Evolutionary conservation across 2,329 filamentous ascomycete genomes (phyloP), one percentile per base, ranked within the genome.

Genomic region (Amylocarpus encephaloides): DNA sequence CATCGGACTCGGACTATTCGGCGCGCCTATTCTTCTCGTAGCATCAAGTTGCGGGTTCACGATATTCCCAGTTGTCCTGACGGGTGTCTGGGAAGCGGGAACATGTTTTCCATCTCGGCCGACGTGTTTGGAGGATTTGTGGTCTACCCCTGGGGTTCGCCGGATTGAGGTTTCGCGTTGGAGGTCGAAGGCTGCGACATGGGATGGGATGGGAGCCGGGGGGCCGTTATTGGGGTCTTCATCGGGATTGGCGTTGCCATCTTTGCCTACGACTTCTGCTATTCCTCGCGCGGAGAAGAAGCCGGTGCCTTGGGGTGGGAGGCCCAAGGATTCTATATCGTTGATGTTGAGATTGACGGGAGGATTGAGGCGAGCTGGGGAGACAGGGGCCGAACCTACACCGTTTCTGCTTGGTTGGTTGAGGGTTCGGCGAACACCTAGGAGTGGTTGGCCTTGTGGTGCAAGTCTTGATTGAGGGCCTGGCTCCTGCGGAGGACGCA

Each of bases 141-240:
- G 88, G 62, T 96, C 89, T 35, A 96, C 78, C 2, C 91, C 91
- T 0, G 86, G 86, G 0, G 92, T 96, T 65, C 92, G 91, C 54
- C 88, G 81, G 63, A 95, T 90, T 0, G 90, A 93, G 0, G 91
- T 88, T 61, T 91, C 85, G 5, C 82, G 76, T 51, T 82, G 82
- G 2, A 85, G 86, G 59, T 91, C 85, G 66, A 91, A 92, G 19
- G 75, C 71, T 11, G 80, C 75, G 5, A 71, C 71, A 6, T 70
- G 68, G 34, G 71, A 67, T 2, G 72, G 72, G 4, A 70, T 66
- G 3, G 73, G 66, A 3, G 68, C 63, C 32, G 70, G 69, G n/a
- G 55, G 51, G 15, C 46, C 51, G 15, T 51, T 19, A 10, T 44
- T 42, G 16, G 32, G 41, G 15, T 44, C 39, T 16, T 51, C 71